Base-by-base conservation (phyloP, 495 filamentous ascomycete species). In the Aspergillus coremiiformis region DNA sequence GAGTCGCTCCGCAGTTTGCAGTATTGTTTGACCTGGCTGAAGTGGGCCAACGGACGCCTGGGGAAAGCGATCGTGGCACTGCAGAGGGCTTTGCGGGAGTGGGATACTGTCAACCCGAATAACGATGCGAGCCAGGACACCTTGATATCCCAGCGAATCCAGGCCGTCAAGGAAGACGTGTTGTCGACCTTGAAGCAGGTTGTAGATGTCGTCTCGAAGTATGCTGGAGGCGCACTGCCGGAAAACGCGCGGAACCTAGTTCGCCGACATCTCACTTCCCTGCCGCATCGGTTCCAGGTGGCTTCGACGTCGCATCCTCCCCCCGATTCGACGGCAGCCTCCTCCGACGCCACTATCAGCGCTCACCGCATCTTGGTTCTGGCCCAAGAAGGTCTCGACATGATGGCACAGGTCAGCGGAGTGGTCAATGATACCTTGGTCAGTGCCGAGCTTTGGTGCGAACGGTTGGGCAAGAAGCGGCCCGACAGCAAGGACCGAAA, bases 381-480 rank as follows among this genome's bases (percentile, higher is more conserved):
- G 26, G 90, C 89, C 2, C 85, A 85, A 53, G 90, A 95, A 64
- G 87, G 89, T 2, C 75, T 97, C 20, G 87, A 94, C 56, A 92
- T 95, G 80, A 86, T 96, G 78, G 74, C 78, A 0, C 86, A 94
- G 62, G 89, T 97, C 37, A 87, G 80, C 21, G 81, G 80, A 0
- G 84, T 92, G 0, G 80, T 96, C 21, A 84, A 89, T 58, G 81
- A 84, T n/a, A 95, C 91, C 4, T 81, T 96, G 24, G 76, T 82
- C 30, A 88, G 84, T 60, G 92, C 92, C 4, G 90, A 96, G 65
- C 80, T 83, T 60, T 96, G 92, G 92, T 85, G 87, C 54, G 82
- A 86, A 33, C 75, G 83, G 15, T 69, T 94, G 27, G 86, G 87
- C 15, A 78, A 76, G 56, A 77, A 79, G 63, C 66, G 66, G 15